phyloP scores from a whole-genome alignment of 1,139 yeast species.

The Zhuliangozyma parablackwelliae region DNA sequence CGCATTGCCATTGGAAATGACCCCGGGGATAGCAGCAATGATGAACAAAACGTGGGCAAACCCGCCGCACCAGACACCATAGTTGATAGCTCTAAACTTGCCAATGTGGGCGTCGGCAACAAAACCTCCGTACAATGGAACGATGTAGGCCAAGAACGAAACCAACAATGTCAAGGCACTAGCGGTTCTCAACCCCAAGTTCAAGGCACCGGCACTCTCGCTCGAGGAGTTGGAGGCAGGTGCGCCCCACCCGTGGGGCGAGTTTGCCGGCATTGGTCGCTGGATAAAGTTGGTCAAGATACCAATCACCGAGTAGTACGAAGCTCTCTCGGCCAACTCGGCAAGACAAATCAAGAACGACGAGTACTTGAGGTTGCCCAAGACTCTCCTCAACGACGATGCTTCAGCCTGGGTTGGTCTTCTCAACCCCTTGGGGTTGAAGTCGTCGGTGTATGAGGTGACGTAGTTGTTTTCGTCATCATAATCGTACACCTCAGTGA shows the following conservation, averaged over 20 bases:
- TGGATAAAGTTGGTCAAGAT: constrained; percentile 41
- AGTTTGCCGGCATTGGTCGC: constrained; percentile 47
- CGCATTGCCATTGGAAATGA: constrained; percentile 32
- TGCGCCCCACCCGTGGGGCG: constrained; percentile 38
- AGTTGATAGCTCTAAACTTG: constrained; percentile 38
- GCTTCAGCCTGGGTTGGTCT: constrained; percentile 41
- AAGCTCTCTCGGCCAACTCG: constrained; percentile 46
- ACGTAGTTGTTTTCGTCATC: constrained; percentile 23
- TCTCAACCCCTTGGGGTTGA: constrained; percentile 31
- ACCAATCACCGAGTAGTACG: constrained; percentile 41
- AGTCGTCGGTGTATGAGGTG: constrained; percentile 24
- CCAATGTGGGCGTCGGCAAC: constrained; percentile 40
- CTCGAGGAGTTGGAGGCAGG: constrained; percentile 46
- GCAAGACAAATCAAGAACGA: constrained; percentile 36
- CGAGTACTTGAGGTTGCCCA: constrained; percentile 24
- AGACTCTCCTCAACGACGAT: constrained; percentile 35
- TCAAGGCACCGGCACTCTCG: constrained; percentile 32
- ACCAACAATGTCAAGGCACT: constrained; percentile 36
- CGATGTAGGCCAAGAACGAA: constrained; percentile 38
- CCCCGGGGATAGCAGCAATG: constrained; percentile 36
- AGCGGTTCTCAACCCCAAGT: constrained; percentile 39
- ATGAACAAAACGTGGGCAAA: constrained; percentile 36
- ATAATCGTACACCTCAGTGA: constrained; percentile 19
- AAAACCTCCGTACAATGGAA: constrained; percentile 43
- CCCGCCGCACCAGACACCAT: constrained; percentile 38